A percentile compares a stretch with the other conserved stretches of the same genome.
These are phyloP conservation scores for Crepidotus variabilis DNA, from an alignment of 768 basidiomycete genomes.

Conservation along the genomic window DNA sequence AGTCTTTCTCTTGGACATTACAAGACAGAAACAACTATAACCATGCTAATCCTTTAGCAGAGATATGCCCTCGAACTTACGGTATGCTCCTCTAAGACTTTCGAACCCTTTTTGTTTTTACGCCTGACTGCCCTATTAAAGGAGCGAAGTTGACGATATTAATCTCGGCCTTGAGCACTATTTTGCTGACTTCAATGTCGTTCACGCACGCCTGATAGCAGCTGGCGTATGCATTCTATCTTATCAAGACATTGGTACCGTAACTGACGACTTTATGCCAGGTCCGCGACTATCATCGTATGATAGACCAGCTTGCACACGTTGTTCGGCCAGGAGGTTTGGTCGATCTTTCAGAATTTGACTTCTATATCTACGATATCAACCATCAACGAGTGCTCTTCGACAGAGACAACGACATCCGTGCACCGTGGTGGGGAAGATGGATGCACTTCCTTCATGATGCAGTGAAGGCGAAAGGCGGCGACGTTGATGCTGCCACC, in stretches of 20 bases:
- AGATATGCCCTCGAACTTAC: constrained; percentile 65
- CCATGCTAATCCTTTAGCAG: constrained; percentile 30
- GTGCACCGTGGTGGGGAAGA: constrained; percentile 55
- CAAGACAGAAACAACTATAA: too few relatives aligned
- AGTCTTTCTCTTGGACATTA: constrained; percentile 20
- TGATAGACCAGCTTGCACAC: constrained; percentile 65
- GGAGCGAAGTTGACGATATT: constrained; percentile 82
- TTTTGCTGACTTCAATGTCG: constrained; percentile 73
- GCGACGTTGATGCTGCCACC: constrained; percentile 57
- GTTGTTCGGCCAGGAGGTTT: constrained; percentile 71
- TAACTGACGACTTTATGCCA: constrained; percentile 21
- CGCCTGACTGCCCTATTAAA: constrained; percentile 22
- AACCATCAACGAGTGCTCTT: constrained; percentile 39
- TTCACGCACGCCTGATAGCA: constrained; percentile 67
- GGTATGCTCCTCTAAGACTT: constrained; percentile 32
- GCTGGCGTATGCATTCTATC: constrained; percentile 55
- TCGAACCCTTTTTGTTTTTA: constrained; percentile 4
- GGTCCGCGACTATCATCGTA: constrained; percentile 63
- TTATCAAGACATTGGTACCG: constrained; percentile 4
- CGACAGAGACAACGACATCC: constrained; percentile 36
- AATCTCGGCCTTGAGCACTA: constrained; percentile 83
- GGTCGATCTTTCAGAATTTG: constrained; percentile 63
- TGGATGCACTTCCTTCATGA: constrained; percentile 55
- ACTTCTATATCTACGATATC: constrained; percentile 58
- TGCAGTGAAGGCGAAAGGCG: constrained; percentile 56